phyloP scores from a whole-genome alignment of 768 basidiomycete genomes.

The Tylopilus sp. region DNA sequence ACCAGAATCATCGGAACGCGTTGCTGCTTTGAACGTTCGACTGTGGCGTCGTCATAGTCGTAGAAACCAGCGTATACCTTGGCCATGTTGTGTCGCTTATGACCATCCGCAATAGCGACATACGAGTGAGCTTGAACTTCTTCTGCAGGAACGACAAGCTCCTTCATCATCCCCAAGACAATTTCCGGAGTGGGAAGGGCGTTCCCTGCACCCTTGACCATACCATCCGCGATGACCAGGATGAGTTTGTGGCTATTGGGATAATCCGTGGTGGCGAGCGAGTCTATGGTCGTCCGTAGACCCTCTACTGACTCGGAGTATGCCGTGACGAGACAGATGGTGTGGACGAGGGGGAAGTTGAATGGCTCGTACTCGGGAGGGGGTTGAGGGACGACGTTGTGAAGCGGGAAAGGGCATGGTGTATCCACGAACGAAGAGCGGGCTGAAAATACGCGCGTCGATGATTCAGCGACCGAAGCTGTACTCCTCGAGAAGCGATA shows the following conservation, averaged over 20 bases:
- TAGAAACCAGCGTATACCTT: slow-evolving; percentile 98
- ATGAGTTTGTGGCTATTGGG: slow-evolving; percentile 97
- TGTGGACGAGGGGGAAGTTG: slow-evolving; percentile 91
- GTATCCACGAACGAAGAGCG: slow-evolving; percentile 60
- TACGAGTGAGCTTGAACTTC: slow-evolving; percentile 95
- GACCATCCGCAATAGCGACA: slow-evolving; percentile 98
- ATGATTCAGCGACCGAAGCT: slow-evolving; percentile 60
- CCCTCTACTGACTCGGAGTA: slow-evolving; percentile 98
- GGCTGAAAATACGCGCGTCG: slow-evolving; percentile 26
- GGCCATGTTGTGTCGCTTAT: slow-evolving; percentile 99
- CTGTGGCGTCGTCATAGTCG: slow-evolving; percentile 86
- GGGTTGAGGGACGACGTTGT: slow-evolving; percentile 90
- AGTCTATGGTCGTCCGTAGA: slow-evolving; percentile 95
- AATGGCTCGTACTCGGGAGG: slow-evolving; percentile 90
- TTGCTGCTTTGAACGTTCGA: slow-evolving; percentile 92
- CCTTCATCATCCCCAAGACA: slow-evolving; percentile 95
- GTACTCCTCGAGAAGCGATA: slow-evolving; percentile 79
- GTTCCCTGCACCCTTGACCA: slow-evolving; percentile 96
- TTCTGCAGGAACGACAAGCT: slow-evolving; percentile 71
- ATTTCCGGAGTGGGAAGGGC: slow-evolving; percentile 90
- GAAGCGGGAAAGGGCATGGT: slow-evolving; percentile 90
- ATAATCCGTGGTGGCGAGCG: slow-evolving; percentile 96
- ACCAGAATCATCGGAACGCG: slow-evolving; percentile 94
- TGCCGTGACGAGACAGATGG: slow-evolving; percentile 95
- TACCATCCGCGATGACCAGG: slow-evolving; percentile 94